phyloP scores from a whole-genome alignment of 495 filamentous ascomycete species.

The Neurospora sp. region DNA sequence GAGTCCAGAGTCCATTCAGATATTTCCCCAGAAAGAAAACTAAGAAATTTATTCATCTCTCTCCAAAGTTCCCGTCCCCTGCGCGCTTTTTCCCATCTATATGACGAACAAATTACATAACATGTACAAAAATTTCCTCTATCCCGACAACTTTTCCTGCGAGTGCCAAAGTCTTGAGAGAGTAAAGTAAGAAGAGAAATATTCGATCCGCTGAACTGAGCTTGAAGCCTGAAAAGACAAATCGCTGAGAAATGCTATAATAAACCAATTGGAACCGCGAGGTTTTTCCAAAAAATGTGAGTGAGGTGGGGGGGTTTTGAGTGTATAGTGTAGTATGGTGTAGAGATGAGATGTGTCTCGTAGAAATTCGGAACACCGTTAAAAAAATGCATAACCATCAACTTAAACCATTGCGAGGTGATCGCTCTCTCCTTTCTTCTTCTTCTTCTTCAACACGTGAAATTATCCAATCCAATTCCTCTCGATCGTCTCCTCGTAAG shows the following conservation, averaged over 20 bases:
- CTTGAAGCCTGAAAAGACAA: neutral
- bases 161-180: no score
- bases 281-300: neutral
- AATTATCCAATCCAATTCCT: neutral
- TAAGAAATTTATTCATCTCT: neutral
- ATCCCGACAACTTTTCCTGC: no score
- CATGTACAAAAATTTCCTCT: neutral
- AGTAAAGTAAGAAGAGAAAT: neutral
- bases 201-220: neutral
- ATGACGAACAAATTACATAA: neutral
- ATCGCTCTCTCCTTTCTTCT: neutral
- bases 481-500: neutral
- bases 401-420: neutral
- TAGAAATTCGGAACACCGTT: neutral
- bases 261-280: neutral
- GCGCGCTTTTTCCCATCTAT: neutral
- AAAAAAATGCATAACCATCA: neutral
- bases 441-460: neutral
- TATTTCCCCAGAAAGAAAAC: neutral
- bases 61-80: neutral
- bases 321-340: neutral
- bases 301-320: neutral
- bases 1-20: no score
- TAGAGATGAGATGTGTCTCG: neutral
- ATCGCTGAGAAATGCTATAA: neutral